These are phyloP conservation scores for Pseudozyma flocculosa DNA, from an alignment of 1,284 basidiomycete genomes.

Conservation along the genomic window DNA sequence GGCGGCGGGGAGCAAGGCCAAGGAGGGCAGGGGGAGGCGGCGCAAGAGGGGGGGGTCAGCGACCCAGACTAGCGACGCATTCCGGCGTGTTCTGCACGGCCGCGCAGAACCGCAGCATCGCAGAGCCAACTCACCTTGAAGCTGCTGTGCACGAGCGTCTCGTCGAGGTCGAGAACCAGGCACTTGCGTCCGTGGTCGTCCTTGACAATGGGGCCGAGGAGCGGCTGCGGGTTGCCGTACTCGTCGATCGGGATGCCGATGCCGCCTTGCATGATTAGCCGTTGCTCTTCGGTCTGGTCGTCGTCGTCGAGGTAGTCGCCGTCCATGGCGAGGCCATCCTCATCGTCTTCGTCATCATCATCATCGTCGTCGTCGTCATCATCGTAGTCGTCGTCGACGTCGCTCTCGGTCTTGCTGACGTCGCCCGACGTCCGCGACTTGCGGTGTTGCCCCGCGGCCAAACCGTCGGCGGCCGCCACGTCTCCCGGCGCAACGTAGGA, in stretches of 20 bases:
- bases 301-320: constrained; percentile 61
- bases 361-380: constrained; percentile 4
- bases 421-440: constrained; percentile 7
- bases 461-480: constrained; percentile 58
- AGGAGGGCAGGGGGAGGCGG: neutral
- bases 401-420: neutral
- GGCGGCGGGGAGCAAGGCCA: neutral
- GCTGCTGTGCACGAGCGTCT: constrained; percentile 78
- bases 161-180: constrained; percentile 85
- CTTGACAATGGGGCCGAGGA: constrained; percentile 74
- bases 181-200: constrained; percentile 84
- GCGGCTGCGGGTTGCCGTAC: constrained; percentile 80
- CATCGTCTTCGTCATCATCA: constrained; percentile 44
- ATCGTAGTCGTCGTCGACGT: constrained; percentile 4
- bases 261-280: constrained; percentile 75
- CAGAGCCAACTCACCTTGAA: constrained; percentile 57
- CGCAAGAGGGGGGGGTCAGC: no score
- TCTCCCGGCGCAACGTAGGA: constrained; percentile 61
- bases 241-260: constrained; percentile 78
- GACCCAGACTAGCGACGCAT: no score
- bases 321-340: constrained; percentile 58
- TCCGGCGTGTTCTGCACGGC: no score
- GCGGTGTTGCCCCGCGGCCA: constrained; percentile 20
- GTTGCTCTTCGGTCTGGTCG: constrained; percentile 74
- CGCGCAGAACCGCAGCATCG: no score